These are phyloP conservation scores for Geranium incanum DNA, from an alignment of 441 rosid genomes.

Conservation along the genomic window DNA sequence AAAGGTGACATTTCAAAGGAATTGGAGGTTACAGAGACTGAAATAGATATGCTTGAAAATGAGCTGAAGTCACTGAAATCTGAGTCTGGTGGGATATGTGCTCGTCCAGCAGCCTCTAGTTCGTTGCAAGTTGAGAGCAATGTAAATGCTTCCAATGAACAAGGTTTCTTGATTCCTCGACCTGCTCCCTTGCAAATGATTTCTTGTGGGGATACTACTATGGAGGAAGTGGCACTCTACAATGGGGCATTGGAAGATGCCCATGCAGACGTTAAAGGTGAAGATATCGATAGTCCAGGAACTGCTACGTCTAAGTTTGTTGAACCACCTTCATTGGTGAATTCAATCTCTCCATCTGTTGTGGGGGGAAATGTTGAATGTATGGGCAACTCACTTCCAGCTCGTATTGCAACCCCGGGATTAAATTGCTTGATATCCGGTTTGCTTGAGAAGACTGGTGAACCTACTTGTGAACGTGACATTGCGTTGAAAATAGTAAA, in stretches of 20 bases:
- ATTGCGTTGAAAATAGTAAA: slow-evolving; percentile 15
- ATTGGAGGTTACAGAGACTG: slow-evolving; percentile 68
- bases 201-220: slow-evolving; percentile 32
- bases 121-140: slow-evolving; percentile 27
- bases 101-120: slow-evolving; percentile 29
- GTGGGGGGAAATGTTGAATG: slow-evolving; percentile 22
- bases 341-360: slow-evolving; percentile 27
- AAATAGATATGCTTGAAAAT: slow-evolving; percentile 78
- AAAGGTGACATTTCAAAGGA: slow-evolving; percentile 60
- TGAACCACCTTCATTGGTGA: slow-evolving; percentile 29
- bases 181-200: slow-evolving; percentile 44
- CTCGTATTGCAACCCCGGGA: slow-evolving; percentile 20
- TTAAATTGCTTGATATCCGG: slow-evolving; percentile 20
- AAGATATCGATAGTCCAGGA: slow-evolving; percentile 58
- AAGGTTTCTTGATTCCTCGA: slow-evolving; percentile 23
- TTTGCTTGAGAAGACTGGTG: slow-evolving; percentile 19
- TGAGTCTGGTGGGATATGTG: slow-evolving; percentile 26
- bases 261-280: slow-evolving; percentile 36
- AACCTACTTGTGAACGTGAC: slow-evolving; percentile 26
- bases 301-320: slow-evolving; percentile 56
- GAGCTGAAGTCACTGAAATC: slow-evolving; percentile 50
- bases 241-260: slow-evolving; percentile 34
- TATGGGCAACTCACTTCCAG: slow-evolving; percentile 27
- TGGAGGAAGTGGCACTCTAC: slow-evolving; percentile 30
- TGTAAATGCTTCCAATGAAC: slow-evolving; percentile 31